A percentile compares a stretch with the other conserved stretches of the same genome.
Evolutionary conservation across 2,329 filamentous ascomycete species (phyloP).

Genomic region (Aciculosporium take): DNA sequence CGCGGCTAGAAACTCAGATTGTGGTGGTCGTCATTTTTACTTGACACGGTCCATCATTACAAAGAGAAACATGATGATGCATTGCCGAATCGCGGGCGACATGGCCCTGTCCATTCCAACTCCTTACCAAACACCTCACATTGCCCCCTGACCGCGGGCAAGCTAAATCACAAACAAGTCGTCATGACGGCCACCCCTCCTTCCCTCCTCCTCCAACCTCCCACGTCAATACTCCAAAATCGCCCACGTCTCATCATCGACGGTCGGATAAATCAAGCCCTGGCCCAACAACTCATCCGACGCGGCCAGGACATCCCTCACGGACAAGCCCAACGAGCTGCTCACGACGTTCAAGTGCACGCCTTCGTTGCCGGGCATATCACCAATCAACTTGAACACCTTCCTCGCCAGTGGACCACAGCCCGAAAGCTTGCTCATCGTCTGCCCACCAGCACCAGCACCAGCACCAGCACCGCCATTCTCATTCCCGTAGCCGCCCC

Average conservation of each 20-base stretch:
- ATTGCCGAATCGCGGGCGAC: background rate
- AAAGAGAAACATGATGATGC: background rate
- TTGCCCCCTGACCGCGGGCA: conserved; percentile 1
- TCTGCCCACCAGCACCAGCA: conserved; percentile 23
- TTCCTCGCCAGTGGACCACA: conserved; percentile 47
- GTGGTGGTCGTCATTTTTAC: too few relatives aligned
- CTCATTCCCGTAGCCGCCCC: conserved; percentile 26
- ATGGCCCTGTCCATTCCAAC: background rate
- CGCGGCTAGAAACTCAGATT: background rate
- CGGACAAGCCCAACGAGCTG: conserved; percentile 46
- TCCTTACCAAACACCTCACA: background rate
- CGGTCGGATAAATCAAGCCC: conserved; percentile 75
- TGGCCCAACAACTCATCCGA: conserved; percentile 63
- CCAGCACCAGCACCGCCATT: conserved; percentile 24
- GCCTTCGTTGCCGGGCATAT: conserved; percentile 61
- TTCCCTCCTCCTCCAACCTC: background rate
- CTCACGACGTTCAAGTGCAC: conserved; percentile 69
- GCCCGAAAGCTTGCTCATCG: conserved; percentile 25
- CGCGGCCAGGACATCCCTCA: conserved; percentile 58
- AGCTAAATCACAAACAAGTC: background rate
- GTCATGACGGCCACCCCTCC: background rate
- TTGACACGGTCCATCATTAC: too few relatives aligned
- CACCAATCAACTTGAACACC: conserved; percentile 57
- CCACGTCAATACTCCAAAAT: conserved; percentile 44
- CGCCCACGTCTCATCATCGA: conserved; percentile 88